These are phyloP conservation scores for Xylaria longipes DNA, from an alignment of 495 filamentous ascomycete species.

Conservation along the genomic window DNA sequence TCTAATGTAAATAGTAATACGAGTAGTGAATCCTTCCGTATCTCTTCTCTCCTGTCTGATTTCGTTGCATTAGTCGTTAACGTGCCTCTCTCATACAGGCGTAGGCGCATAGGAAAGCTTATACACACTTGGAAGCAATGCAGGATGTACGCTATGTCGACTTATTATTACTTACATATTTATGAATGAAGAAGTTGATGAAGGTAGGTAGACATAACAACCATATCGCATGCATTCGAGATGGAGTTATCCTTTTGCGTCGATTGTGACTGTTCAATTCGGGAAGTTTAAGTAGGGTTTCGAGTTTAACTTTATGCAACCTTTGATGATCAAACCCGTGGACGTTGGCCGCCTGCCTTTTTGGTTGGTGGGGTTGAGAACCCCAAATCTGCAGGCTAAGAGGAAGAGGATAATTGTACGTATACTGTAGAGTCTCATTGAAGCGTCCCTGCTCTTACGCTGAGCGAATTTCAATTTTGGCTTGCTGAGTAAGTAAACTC, in stretches of 20 bases:
- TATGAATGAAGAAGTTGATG: neutral
- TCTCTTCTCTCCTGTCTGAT: neutral
- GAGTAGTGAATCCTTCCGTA: constrained; percentile 12
- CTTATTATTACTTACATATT: neutral
- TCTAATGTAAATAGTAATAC: constrained; percentile 9
- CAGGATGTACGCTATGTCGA: neutral
- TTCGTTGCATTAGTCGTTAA: neutral
- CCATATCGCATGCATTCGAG: neutral
- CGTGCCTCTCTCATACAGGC: neutral
- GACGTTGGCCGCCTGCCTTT: constrained; percentile 22
- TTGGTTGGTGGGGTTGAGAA: constrained; percentile 15
- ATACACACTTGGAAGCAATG: neutral
- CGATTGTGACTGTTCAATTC: neutral
- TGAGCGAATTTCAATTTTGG: constrained; percentile 21
- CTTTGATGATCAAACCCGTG: constrained; percentile 28
- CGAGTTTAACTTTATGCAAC: constrained; percentile 18
- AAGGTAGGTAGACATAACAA: neutral
- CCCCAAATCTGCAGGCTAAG: constrained; percentile 1
- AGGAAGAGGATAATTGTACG: constrained; percentile 6
- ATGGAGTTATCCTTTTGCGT: neutral
- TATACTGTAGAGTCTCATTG: constrained; percentile 21
- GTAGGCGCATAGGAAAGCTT: neutral
- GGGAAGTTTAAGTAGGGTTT: constrained; percentile 6
- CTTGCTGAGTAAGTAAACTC: constrained; percentile 10
- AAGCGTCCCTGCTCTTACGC: constrained; percentile 10